These are phyloP conservation scores for Arabis hirsuta DNA, from an alignment of 345 rosid species.

Conservation along the genomic window DNA sequence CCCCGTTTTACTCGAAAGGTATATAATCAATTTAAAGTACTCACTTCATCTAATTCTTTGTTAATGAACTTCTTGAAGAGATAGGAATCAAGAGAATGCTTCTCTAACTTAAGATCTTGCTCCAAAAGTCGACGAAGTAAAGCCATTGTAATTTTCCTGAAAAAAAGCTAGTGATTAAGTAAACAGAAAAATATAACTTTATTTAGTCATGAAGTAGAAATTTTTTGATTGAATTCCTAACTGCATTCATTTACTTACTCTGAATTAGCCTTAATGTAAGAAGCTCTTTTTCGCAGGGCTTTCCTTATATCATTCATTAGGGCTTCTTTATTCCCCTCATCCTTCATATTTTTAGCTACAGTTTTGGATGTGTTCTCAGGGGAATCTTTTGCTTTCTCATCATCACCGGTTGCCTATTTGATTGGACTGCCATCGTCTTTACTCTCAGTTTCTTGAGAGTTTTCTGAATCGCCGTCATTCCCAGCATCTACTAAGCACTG, in stretches of 20 bases:
- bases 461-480: conserved; percentile 52
- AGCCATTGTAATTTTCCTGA: conserved; percentile 75
- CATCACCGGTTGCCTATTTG: conserved; percentile 35
- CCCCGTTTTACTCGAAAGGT: not conserved
- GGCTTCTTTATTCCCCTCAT: conserved; percentile 46
- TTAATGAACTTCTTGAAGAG: conserved; percentile 63
- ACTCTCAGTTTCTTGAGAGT: conserved; percentile 47
- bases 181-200: not conserved
- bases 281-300: conserved; percentile 63
- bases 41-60: conserved; percentile 67
- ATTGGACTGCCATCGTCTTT: conserved; percentile 42
- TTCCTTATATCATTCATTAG: conserved; percentile 57
- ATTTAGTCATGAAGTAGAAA: conserved; percentile 5
- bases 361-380: conserved; percentile 51
- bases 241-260: conserved; percentile 55
- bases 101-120: conserved; percentile 76
- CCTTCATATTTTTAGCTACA: conserved; percentile 43
- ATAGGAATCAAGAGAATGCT: conserved; percentile 60
- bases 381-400: conserved; percentile 38
- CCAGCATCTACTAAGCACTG: conserved; percentile 53
- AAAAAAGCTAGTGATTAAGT: not conserved
- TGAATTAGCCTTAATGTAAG: conserved; percentile 66
- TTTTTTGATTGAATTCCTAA: not conserved
- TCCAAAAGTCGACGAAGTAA: conserved; percentile 83
- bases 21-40: conserved; percentile 21